These are phyloP conservation scores for Eucalyptus decipiens DNA, from an alignment of 345 rosid genomes.

Conservation along the genomic window DNA sequence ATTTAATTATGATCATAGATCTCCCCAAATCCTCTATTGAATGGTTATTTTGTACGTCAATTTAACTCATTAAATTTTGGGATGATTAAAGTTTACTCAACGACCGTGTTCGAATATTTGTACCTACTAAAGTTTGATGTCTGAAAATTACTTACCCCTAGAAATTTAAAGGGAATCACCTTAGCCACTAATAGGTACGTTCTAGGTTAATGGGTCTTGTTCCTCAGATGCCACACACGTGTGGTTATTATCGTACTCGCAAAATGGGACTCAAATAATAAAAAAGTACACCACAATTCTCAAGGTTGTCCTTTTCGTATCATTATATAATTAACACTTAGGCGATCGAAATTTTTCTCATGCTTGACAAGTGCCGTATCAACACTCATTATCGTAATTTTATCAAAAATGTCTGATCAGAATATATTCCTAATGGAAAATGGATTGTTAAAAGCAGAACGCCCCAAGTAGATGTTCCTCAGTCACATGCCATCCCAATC, in stretches of 20 bases:
- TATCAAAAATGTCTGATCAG: rapidly evolving
- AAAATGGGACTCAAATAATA: background rate
- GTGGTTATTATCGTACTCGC: background rate
- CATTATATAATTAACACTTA: background rate
- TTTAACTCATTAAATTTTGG: background rate
- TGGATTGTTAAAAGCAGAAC: background rate
- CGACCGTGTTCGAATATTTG: rapidly evolving
- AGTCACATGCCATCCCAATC: background rate
- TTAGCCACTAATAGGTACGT: background rate
- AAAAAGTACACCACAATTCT: background rate
- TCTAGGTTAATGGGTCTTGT: background rate
- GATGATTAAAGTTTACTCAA: background rate
- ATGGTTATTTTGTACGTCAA: background rate
- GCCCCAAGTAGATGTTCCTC: background rate
- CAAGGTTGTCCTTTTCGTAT: background rate
- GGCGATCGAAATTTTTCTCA: rapidly evolving
- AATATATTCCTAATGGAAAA: background rate
- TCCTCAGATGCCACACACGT: background rate
- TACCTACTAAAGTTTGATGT: background rate
- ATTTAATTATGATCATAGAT: background rate
- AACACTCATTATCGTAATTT: background rate
- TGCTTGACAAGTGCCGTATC: background rate
- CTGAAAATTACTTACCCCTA: rapidly evolving
- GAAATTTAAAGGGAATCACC: background rate
- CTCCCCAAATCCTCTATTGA: background rate